Base-by-base conservation (phyloP, 306 rosid species). In the Purshia tridentata region DNA sequence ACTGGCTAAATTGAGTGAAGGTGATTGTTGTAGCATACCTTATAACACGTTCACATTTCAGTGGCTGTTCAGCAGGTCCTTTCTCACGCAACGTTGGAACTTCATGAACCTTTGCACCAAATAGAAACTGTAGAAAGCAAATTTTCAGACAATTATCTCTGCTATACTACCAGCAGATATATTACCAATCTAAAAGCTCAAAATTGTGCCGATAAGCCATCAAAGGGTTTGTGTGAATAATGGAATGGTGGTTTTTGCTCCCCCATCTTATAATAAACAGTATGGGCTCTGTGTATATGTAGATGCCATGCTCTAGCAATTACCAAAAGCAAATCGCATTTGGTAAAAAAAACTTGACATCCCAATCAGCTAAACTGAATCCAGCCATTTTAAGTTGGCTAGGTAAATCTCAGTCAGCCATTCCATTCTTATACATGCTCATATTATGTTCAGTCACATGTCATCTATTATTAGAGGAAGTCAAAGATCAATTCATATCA, bases 61-160 rank as follows among this genome's bases (percentile, higher is more conserved):
- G 81, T 51, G 90, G 82, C 65, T 84, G 70, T 62, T 75, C 80
- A 63, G 76, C 40, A 66, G 86, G 40, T 72, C 59, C 80, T 12
- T 79, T 83, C 80, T 89, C 88, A 45, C 89, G 94, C 81, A 84
- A 67, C 41, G 20, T 69, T 8, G 86, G 81, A 67, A 89, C 94
- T 79, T 89, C 94, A 20, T 83, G 72, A 75, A 73, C 81, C 79
- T 86, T 89, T 9, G 91, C 83, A 19, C 94, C 94, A 81, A 89
- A 89, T 76, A 89, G 71, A 84, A 89, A 89, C 94, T 89, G 86
- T 70, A 77, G 65, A 75, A 76, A 76, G 66, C 7, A 65, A 13
- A 61, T 58, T 72, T 52, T 67, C 61, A 13, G 80, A 78, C 23
- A 70, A 54, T 41, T 62, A 42, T 46, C 53, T 23, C 18, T 61